Conservation (phyloP, 257 asterid genomes). For the Prunella vulgaris region DNA sequence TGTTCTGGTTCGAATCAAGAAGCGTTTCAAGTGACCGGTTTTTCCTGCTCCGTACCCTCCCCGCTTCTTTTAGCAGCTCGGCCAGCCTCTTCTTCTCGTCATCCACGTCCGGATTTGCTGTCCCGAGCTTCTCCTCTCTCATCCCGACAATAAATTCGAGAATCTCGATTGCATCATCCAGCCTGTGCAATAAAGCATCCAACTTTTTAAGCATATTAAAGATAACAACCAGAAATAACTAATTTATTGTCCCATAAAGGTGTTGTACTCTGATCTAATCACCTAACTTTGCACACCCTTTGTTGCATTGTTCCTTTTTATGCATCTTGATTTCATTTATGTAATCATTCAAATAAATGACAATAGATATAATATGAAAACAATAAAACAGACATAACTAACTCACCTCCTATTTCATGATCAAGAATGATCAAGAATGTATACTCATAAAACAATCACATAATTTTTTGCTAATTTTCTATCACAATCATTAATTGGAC, state of each 20-base stretch:
- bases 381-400: not conserved
- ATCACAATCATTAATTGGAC: not conserved
- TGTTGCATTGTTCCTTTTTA: not conserved
- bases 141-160: constrained; percentile 76
- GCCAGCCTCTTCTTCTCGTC: constrained; percentile 90
- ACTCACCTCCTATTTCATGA: not conserved
- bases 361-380: not conserved
- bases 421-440: not conserved
- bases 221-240: constrained; percentile 7
- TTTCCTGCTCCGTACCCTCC: constrained; percentile 65
- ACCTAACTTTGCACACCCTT: constrained; percentile 15
- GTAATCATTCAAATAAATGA: not conserved
- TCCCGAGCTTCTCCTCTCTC: constrained; percentile 97
- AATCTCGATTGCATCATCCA: constrained; percentile 81
- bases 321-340: not conserved
- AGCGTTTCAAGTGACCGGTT: constrained; percentile 75
- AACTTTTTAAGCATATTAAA: not conserved
- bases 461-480: not conserved
- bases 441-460: not conserved
- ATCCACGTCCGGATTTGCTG: constrained; percentile 91
- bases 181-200: constrained; percentile 33
- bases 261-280: not conserved
- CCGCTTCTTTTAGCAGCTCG: constrained; percentile 79
- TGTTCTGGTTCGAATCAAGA: constrained; percentile 55
- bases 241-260: constrained; percentile 11